Percentiles rank a stretch among this genome's conserved stretches.
These are phyloP conservation scores for Lactifluus rugatus DNA, from an alignment of 768 basidiomycete species.

Conservation along the genomic window DNA sequence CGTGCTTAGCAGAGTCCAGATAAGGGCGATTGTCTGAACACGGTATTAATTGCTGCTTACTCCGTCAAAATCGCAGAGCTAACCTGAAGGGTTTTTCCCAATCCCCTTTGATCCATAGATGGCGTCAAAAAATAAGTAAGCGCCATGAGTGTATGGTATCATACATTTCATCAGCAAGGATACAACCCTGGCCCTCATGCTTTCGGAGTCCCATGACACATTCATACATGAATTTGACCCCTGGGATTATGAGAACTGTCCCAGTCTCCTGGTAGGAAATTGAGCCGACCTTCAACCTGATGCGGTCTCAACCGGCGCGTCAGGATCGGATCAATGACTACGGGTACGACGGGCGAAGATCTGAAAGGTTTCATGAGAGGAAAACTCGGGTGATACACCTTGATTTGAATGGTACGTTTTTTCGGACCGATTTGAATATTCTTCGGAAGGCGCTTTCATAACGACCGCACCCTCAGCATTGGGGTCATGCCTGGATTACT, in stretches of 20 bases:
- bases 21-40: constrained; percentile 72
- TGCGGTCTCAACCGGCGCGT: constrained; percentile 71
- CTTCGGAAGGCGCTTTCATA: constrained; percentile 68
- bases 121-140: neutral
- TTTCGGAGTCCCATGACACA: constrained; percentile 90
- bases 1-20: constrained; percentile 89
- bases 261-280: neutral
- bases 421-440: constrained; percentile 58
- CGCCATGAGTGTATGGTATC: constrained; percentile 6
- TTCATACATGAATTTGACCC: constrained; percentile 87
- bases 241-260: constrained; percentile 26
- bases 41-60: neutral
- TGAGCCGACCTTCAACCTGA: constrained; percentile 68
- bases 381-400: neutral
- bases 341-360: constrained; percentile 54
- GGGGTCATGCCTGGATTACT: constrained; percentile 58
- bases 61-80: constrained; percentile 3
- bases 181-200: constrained; percentile 88
- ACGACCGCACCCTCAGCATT: constrained; percentile 67
- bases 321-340: constrained; percentile 87
- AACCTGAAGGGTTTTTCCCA: constrained; percentile 92
- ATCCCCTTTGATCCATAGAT: constrained; percentile 50
- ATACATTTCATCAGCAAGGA: constrained; percentile 95
- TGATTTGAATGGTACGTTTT: constrained; percentile 42
- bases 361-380: constrained; percentile 29